Evolutionary conservation across 1,284 basidiomycete species (phyloP).

Genomic region (Wallemia mellicola): DNA sequence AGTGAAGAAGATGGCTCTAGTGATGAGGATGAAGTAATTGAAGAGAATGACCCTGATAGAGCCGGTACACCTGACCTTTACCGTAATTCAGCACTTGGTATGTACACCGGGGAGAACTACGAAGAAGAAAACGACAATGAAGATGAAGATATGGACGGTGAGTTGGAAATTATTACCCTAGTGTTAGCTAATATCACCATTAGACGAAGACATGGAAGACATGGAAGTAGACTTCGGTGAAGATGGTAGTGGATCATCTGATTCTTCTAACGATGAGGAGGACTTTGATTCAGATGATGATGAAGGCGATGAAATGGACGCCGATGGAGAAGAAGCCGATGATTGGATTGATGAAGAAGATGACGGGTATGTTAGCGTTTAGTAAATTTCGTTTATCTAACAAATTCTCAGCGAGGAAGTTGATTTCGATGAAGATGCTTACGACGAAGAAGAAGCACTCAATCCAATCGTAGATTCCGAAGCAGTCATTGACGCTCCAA

Average conservation of each 20-base stretch:
- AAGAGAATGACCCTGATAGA: slow-evolving; percentile 21
- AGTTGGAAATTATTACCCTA: slow-evolving; percentile 8
- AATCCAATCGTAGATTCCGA: not conserved
- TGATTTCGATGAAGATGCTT: slow-evolving; percentile 3
- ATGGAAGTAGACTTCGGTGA: not conserved
- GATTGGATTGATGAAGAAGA: slow-evolving; percentile 8
- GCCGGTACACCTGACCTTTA: slow-evolving; percentile 81
- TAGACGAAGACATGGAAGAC: not conserved
- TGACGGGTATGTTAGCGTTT: slow-evolving; percentile 4
- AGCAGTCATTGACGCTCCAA: not conserved
- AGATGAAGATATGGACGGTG: slow-evolving; percentile 36
- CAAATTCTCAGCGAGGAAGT: slow-evolving; percentile 11
- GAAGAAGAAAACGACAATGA: slow-evolving; percentile 19
- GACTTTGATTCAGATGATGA: slow-evolving; percentile 28
- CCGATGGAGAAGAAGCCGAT: slow-evolving; percentile 8
- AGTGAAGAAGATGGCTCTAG: slow-evolving; percentile 8
- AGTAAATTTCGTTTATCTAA: slow-evolving; percentile 22
- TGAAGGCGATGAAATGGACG: slow-evolving; percentile 10
- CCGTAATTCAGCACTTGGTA: slow-evolving; percentile 81
- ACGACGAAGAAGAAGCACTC: slow-evolving; percentile 8
- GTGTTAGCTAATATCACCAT: not conserved
- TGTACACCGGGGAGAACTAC: slow-evolving; percentile 22
- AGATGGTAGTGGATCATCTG: not conserved
- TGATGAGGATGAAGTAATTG: slow-evolving; percentile 26
- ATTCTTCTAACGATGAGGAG: not conserved